Evolutionary conservation across 2,329 filamentous ascomycete species (phyloP).

Genomic region (Alternaria sp.): DNA sequence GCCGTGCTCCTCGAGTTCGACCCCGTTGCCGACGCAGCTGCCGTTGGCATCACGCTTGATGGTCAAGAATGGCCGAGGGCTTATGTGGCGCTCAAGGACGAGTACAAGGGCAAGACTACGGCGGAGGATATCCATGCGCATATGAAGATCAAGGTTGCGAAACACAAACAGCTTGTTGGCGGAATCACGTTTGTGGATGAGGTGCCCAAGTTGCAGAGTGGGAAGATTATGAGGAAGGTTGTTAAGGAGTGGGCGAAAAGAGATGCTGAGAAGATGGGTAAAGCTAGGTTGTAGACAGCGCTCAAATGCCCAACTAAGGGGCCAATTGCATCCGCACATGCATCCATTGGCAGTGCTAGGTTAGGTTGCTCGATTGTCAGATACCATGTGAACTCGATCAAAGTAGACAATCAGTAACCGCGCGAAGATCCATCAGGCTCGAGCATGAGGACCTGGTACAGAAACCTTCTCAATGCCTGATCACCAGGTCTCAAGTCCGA

Average conservation of each 20-base stretch:
- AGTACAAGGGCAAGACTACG: slow-evolving; percentile 49
- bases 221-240: slow-evolving; percentile 66
- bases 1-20: slow-evolving; percentile 61
- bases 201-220: slow-evolving; percentile 65
- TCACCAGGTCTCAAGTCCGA: neutral
- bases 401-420: neutral
- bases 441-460: neutral
- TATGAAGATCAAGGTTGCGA: slow-evolving; percentile 59
- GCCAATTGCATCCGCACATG: neutral
- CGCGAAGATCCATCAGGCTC: too few relatives aligned
- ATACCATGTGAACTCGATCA: neutral
- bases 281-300: slow-evolving; percentile 32
- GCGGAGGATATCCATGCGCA: slow-evolving; percentile 40
- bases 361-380: too few relatives aligned
- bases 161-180: slow-evolving; percentile 62
- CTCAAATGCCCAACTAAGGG: too few relatives aligned
- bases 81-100: slow-evolving; percentile 62
- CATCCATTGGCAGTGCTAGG: neutral
- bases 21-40: slow-evolving; percentile 64
- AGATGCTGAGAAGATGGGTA: slow-evolving; percentile 55
- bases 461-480: neutral
- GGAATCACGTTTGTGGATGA: slow-evolving; percentile 65
- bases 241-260: slow-evolving; percentile 67
- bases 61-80: slow-evolving; percentile 63
- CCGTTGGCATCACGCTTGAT: slow-evolving; percentile 62